These are phyloP conservation scores for Pelargonium australe DNA, from an alignment of 441 rosid genomes.

Conservation along the genomic window DNA sequence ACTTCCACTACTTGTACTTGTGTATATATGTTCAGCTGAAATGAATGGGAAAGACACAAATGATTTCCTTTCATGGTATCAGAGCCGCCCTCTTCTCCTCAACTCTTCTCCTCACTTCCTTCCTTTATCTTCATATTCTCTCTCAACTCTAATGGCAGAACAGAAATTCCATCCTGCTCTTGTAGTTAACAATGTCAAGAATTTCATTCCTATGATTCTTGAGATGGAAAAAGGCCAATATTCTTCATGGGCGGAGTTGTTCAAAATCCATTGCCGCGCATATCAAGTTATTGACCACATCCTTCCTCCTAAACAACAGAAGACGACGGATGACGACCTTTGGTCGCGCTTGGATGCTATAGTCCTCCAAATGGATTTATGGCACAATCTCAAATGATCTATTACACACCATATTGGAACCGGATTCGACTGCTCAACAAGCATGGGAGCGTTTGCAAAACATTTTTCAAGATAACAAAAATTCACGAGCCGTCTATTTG, in stretches of 20 bases:
- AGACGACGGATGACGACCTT: neutral
- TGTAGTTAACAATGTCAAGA: neutral
- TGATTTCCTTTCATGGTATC: too few relatives aligned
- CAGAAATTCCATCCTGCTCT: neutral
- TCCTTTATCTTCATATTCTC: neutral
- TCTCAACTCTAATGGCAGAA: neutral
- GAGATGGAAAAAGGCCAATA: neutral
- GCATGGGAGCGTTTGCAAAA: neutral
- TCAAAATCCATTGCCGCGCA: neutral
- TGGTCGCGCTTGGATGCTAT: neutral
- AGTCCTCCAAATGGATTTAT: neutral
- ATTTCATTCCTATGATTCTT: neutral
- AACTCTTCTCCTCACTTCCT: neutral
- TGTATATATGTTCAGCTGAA: too few relatives aligned
- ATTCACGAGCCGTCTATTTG: neutral
- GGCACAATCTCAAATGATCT: neutral
- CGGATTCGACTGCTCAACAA: neutral
- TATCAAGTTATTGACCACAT: neutral
- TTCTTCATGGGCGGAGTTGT: neutral
- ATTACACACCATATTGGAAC: neutral
- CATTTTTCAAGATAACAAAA: neutral
- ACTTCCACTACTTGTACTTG: too few relatives aligned
- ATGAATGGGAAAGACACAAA: too few relatives aligned
- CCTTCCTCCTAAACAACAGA: neutral
- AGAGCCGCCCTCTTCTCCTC: too few relatives aligned